A percentile compares a stretch with the other conserved stretches of the same genome.
These are phyloP conservation scores for Arthrobotrys sinensis DNA, from an alignment of 2,329 filamentous ascomycete species.

Conservation along the genomic window DNA sequence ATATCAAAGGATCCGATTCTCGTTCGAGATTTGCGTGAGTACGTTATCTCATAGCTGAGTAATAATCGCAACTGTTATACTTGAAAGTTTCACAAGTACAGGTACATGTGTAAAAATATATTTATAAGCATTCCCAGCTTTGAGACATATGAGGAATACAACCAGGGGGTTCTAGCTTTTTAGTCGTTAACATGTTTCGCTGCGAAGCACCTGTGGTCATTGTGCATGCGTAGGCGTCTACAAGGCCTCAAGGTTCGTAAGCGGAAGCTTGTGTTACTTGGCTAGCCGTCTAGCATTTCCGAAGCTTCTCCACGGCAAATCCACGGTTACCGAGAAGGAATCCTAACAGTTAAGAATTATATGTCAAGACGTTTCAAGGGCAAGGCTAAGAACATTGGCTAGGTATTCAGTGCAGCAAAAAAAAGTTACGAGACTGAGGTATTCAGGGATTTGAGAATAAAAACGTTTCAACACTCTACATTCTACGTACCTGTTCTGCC, in stretches of 20 bases:
- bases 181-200: too few species aligned
- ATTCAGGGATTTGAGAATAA: not conserved
- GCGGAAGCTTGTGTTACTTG: not conserved
- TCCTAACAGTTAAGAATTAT: conserved; percentile 29
- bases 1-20: not conserved
- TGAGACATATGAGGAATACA: not conserved
- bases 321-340: conserved; percentile 30
- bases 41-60: not conserved
- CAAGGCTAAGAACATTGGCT: conserved; percentile 7
- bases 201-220: not conserved
- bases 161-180: too few species aligned
- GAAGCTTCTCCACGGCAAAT: not conserved
- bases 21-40: not conserved
- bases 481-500: too few species aligned
- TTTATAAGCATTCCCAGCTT: conserved; percentile 3
- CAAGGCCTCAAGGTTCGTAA: not conserved
- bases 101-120: conserved; percentile 18
- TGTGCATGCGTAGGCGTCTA: not conserved
- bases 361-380: conserved; percentile 21
- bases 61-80: not conserved
- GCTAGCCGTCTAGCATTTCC: conserved; percentile 1
- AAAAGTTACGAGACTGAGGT: too few species aligned
- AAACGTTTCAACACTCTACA: not conserved
- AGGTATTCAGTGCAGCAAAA: not conserved
- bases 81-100: conserved; percentile 8